These are phyloP conservation scores for Thamnidium elegans DNA, from an alignment of 192 early-diverging fungal genomes.

Conservation along the genomic window DNA sequence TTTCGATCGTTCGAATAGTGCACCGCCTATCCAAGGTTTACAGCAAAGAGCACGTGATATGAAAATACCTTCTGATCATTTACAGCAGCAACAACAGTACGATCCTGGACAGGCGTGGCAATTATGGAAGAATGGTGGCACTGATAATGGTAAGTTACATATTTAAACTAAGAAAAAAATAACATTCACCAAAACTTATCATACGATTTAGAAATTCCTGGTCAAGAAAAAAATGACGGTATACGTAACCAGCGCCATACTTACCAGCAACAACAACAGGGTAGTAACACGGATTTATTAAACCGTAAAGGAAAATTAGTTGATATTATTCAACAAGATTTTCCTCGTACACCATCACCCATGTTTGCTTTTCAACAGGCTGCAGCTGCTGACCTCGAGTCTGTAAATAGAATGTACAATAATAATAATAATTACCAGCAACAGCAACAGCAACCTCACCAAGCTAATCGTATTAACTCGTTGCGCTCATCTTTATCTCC, in stretches of 20 bases:
- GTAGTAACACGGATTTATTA: neutral
- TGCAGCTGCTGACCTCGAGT: conserved; percentile 18
- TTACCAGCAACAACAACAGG: no score
- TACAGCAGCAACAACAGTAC: neutral
- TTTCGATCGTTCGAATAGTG: conserved; percentile 63
- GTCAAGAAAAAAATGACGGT: conserved; percentile 5
- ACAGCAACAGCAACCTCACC: neutral
- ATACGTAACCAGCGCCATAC: conserved; percentile 13
- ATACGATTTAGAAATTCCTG: neutral
- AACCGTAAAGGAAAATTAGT: conserved; percentile 24
- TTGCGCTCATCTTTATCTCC: neutral
- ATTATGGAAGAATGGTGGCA: conserved; percentile 14
- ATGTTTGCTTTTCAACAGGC: conserved; percentile 42
- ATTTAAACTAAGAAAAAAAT: neutral
- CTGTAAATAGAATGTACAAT: neutral
- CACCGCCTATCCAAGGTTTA: conserved; percentile 56
- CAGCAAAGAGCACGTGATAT: neutral
- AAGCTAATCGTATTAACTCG: no score
- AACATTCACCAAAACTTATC: conserved; percentile 7
- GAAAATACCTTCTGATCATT: neutral
- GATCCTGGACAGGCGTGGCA: conserved; percentile 19
- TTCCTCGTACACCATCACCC: conserved; percentile 59
- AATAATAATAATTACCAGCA: neutral
- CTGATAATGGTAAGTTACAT: conserved; percentile 6
- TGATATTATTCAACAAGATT: conserved; percentile 45